These are phyloP conservation scores for Nakaseomyces bracarensis DNA, from an alignment of 1,139 yeast species.

Conservation along the genomic window DNA sequence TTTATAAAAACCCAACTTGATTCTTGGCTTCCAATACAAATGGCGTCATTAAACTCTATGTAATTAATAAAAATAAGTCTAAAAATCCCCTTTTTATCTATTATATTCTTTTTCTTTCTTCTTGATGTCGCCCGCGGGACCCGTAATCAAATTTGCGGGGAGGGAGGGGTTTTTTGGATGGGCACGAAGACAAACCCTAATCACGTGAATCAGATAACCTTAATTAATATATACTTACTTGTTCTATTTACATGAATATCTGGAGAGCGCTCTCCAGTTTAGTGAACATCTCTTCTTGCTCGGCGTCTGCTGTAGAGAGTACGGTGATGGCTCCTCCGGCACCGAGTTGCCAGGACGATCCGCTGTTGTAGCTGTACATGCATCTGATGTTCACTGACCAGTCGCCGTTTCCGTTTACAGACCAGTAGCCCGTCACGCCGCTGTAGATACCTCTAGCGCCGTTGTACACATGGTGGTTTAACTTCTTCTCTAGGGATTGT, in stretches of 20 bases:
- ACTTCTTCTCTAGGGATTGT: constrained; percentile 28
- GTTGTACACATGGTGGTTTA: constrained; percentile 35
- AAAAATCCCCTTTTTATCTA: too few relatives aligned
- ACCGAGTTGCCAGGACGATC: constrained; percentile 68
- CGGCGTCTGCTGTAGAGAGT: constrained; percentile 68
- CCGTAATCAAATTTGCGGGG: too few relatives aligned
- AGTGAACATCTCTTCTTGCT: constrained; percentile 86
- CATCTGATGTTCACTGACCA: constrained; percentile 96
- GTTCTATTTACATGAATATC: constrained; percentile 36
- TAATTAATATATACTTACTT: background rate
- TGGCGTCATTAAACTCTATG: too few relatives aligned
- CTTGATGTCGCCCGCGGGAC: too few relatives aligned
- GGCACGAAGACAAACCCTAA: too few relatives aligned
- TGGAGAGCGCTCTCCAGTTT: constrained; percentile 75
- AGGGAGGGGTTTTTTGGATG: too few relatives aligned
- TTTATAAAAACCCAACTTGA: too few relatives aligned
- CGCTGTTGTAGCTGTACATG: constrained; percentile 50
- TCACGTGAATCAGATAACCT: background rate
- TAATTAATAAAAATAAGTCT: too few relatives aligned
- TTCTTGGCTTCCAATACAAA: too few relatives aligned
- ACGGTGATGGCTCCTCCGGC: constrained; percentile 99
- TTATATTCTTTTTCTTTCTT: too few relatives aligned
- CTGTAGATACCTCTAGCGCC: constrained; percentile 80
- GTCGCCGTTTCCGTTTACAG: constrained; percentile 78
- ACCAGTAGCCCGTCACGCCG: constrained; percentile 95